Base-by-base conservation (phyloP, 306 rosid species). In the Boehmeria nivea region DNA sequence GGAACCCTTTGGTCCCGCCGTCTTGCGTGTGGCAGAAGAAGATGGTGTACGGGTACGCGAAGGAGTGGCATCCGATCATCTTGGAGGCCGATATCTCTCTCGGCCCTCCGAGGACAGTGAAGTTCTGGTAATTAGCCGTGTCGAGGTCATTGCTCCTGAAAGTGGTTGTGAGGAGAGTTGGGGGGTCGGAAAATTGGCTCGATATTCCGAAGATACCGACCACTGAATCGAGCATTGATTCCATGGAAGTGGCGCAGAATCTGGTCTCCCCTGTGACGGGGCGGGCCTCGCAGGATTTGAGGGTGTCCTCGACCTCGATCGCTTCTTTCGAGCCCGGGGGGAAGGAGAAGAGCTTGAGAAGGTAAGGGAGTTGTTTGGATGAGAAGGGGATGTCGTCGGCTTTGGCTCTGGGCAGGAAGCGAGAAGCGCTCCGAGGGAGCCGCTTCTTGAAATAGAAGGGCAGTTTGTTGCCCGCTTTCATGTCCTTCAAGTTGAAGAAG, bases 41-140 rank as follows among this genome's bases (percentile, higher is more conserved):
- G 18, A 86, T 72, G 7, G 81, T 74, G 36, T 81, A 83, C 21
- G 95, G 94, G 48, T 86, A 89, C 6, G 89, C 84, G 87, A 81
- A 72, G 6, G 77, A 66, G 51, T 86, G 95, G 52, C 95, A 90
- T 7, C 95, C 81, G 10, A 86, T 95, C 78, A 90, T 80, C 73
- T 64, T 80, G 0, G 83, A 61, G 37, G 88, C 90, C 40, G 43
- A 14, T 2, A 83, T 49, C 26, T 64, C 73, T 36, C 24, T 11
- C 0, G 86, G 82, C 12, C 19, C 59, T 6, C 77, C 81, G 21
- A 76, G 23, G 48, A 81, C 34, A 1, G 88, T 86, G 47, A 78
- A 86, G 74, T 84, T 86, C 54, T 90, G 97, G 37, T 77, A 71
- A 44, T 10, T n/a, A 11, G 38, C 72, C 54, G 67, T 76, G 31